phyloP scores from a whole-genome alignment of 1,284 basidiomycete species.

The Cryptococcus jaspeensis region DNA sequence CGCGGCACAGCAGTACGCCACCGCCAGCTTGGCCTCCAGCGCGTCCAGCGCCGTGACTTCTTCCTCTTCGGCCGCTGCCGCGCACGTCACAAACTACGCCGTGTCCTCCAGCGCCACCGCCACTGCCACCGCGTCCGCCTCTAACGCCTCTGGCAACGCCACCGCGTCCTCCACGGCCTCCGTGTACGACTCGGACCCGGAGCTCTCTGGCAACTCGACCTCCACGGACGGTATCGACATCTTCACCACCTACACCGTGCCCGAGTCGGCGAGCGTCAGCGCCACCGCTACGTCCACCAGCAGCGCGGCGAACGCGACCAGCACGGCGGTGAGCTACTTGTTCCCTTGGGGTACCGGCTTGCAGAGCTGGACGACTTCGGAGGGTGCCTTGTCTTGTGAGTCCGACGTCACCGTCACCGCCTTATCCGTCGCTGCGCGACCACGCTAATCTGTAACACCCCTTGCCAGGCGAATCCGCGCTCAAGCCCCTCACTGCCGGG shows the following conservation, averaged over 20 bases:
- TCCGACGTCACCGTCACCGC: background rate
- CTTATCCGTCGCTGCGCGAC: background rate
- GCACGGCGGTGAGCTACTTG: conserved; percentile 7
- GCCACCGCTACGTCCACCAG: conserved; percentile 1
- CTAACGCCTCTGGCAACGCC: background rate
- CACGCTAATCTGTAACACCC: background rate
- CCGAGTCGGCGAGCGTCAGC: background rate
- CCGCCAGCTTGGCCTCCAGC: too few relatives aligned
- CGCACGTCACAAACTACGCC: background rate
- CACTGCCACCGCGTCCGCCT: background rate
- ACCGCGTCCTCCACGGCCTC: background rate
- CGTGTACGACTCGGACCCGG: background rate
- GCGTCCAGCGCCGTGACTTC: background rate
- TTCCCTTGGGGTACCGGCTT: conserved; percentile 21
- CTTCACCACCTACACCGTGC: background rate
- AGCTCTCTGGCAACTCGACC: background rate
- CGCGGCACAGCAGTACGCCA: too few relatives aligned
- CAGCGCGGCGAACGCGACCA: background rate
- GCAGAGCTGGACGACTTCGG: conserved; percentile 17
- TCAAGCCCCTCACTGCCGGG: conserved; percentile 40
- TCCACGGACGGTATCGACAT: background rate
- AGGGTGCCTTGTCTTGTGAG: conserved; percentile 10
- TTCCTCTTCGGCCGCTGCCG: background rate
- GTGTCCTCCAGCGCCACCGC: background rate
- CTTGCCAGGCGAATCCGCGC: conserved; percentile 27